These are phyloP conservation scores for Neofusicoccum laricinum DNA, from an alignment of 2,329 filamentous ascomycete species.

Conservation along the genomic window DNA sequence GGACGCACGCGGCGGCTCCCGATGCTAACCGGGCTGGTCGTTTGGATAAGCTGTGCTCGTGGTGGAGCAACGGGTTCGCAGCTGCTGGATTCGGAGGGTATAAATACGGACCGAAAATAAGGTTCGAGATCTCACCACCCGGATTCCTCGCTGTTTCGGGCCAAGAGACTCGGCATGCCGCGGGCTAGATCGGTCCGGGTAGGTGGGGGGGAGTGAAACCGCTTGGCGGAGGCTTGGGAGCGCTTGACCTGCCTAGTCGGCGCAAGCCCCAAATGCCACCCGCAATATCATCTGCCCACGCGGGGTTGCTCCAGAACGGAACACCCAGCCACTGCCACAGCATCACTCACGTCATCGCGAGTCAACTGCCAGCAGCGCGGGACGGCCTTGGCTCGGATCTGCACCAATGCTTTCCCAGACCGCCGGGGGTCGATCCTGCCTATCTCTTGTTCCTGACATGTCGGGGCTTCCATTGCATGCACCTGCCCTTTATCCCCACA, in stretches of 20 bases:
- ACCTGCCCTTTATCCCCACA: not conserved
- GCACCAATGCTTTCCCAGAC: not conserved
- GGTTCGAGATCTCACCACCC: not conserved
- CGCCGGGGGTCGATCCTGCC: not conserved
- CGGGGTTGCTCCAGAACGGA: not conserved
- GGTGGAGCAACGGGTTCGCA: not conserved
- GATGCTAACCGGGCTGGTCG: not conserved
- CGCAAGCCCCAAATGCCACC: not conserved
- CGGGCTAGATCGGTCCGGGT: not conserved
- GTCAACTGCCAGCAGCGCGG: not conserved
- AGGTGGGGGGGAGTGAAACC: not conserved
- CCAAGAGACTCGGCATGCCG: slow-evolving; percentile 5
- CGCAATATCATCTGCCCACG: slow-evolving; percentile 1
- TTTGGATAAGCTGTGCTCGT: not conserved
- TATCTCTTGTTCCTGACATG: slow-evolving; percentile 10
- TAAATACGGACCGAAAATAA: not conserved
- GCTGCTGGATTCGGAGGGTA: slow-evolving; percentile 4
- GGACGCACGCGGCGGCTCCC: not conserved
- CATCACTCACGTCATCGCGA: not conserved
- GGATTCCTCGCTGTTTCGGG: not conserved
- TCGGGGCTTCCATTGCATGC: not conserved
- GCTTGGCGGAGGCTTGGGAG: not conserved
- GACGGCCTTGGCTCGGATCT: not conserved
- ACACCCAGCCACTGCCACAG: not conserved
- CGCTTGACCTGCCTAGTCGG: slow-evolving; percentile 6